Evolutionary conservation across 2,329 filamentous ascomycete species (phyloP).

Genomic region (Cercospora sojina): DNA sequence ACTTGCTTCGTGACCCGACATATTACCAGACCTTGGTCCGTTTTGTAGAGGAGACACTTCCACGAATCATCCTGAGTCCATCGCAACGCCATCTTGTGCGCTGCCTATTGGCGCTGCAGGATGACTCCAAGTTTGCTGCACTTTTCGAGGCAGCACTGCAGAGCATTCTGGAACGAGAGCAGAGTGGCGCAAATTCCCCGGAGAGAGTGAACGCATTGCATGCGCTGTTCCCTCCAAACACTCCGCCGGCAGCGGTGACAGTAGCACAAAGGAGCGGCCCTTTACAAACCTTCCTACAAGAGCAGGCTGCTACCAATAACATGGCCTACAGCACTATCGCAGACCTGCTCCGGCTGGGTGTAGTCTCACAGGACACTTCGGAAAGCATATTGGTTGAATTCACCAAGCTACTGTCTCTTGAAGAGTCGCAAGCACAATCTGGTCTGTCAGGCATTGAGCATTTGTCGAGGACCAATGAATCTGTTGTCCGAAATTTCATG

Average conservation of each 20-base stretch:
- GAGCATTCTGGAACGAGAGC: constrained; percentile 25
- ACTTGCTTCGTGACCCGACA: constrained; percentile 44
- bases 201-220: constrained; percentile 30
- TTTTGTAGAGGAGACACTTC: constrained; percentile 58
- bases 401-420: constrained; percentile 41
- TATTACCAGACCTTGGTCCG: constrained; percentile 43
- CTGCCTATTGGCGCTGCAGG: constrained; percentile 56
- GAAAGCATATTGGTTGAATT: constrained; percentile 42
- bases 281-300: constrained; percentile 16
- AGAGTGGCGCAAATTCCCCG: constrained; percentile 1
- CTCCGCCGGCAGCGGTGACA: constrained; percentile 39
- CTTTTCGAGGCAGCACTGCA: constrained; percentile 28
- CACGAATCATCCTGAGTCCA: constrained; percentile 63
- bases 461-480: constrained; percentile 38
- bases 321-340: constrained; percentile 16
- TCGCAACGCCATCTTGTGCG: constrained; percentile 67
- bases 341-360: constrained; percentile 28
- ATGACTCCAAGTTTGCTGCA: constrained; percentile 38
- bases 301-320: background rate
- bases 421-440: constrained; percentile 22
- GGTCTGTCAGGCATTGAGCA: constrained; percentile 38
- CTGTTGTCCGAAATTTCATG: constrained; percentile 47
- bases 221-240: constrained; percentile 36
- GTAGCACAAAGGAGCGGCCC: constrained; percentile 36
- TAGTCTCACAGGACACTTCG: constrained; percentile 39